Evolutionary conservation across 495 filamentous ascomycete genomes (phyloP).

Genomic region (Jackrogersella minutella): DNA sequence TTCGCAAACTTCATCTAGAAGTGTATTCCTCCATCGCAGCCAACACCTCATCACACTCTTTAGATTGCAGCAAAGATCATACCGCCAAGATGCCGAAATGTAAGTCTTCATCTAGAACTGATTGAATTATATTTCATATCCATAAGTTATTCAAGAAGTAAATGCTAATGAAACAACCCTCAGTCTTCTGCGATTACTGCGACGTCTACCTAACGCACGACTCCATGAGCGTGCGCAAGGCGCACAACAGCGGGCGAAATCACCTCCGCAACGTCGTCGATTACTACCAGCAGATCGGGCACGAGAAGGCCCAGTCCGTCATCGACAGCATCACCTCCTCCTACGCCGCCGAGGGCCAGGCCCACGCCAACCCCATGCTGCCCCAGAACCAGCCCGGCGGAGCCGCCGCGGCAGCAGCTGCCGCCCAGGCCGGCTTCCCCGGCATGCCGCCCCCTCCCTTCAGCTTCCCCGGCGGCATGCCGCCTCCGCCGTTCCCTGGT

Average conservation of each 20-base stretch:
- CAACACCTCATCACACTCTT: conserved; percentile 2
- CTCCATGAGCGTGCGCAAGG: conserved; percentile 99
- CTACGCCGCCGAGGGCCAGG: conserved; percentile 92
- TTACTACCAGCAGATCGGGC: conserved; percentile 99
- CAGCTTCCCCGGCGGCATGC: conserved; percentile 44
- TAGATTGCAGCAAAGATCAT: conserved; percentile 8
- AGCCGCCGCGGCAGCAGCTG: conserved; percentile 51
- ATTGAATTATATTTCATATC: no score
- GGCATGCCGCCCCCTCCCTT: conserved; percentile 49
- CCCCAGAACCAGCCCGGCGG: conserved; percentile 66
- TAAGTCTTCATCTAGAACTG: conserved; percentile 24
- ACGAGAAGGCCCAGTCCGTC: conserved; percentile 97
- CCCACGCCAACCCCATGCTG: conserved; percentile 82
- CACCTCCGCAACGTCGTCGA: conserved; percentile 96
- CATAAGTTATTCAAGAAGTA: no score
- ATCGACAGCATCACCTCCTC: conserved; percentile 97
- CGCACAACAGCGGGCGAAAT: conserved; percentile 95
- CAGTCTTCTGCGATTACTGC: conserved; percentile 90
- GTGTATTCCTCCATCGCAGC: conserved; percentile 1
- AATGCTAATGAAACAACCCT: conserved; percentile 16
- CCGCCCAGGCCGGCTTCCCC: conserved; percentile 32
- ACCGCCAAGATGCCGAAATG: conserved; percentile 57
- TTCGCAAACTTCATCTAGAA: conserved; percentile 13
- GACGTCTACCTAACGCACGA: conserved; percentile 99
- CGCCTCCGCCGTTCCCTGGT: conserved; percentile 50